A percentile compares a stretch with the other conserved stretches of the same genome.
These are phyloP conservation scores for Solanum rostratum DNA, from an alignment of 257 asterid genomes.

Conservation along the genomic window DNA sequence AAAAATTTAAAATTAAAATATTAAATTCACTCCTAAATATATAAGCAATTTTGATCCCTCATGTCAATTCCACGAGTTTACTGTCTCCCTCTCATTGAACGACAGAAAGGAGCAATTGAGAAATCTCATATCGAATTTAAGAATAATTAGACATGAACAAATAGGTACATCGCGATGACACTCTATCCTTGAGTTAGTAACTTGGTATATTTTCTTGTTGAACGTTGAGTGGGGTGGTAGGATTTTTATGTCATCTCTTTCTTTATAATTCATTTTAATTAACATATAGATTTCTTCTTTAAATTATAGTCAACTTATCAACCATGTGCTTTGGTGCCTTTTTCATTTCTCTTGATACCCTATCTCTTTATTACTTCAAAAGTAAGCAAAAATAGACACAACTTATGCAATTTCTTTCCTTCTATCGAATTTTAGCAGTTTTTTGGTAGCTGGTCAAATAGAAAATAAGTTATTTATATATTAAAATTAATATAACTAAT, in stretches of 20 bases:
- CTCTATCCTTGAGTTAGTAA: neutral
- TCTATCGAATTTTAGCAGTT: neutral
- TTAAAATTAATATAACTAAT: neutral
- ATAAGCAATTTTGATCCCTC: neutral
- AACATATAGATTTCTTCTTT: neutral
- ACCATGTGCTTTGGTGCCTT: neutral
- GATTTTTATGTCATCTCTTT: neutral
- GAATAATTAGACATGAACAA: rapidly evolving
- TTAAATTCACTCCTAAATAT: too few relatives aligned
- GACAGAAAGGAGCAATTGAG: neutral
- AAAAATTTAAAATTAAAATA: neutral
- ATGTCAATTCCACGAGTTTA: neutral
- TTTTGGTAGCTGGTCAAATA: neutral
- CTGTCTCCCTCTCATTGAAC: neutral
- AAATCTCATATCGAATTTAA: neutral
- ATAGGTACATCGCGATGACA: neutral
- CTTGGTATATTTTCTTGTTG: neutral
- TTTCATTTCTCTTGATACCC: neutral
- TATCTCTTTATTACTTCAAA: neutral
- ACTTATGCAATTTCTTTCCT: neutral
- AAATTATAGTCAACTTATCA: neutral
- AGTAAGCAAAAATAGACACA: neutral
- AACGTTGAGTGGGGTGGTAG: neutral
- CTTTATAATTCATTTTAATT: neutral
- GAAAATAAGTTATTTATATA: neutral